Conservation (phyloP, 306 rosid genomes). For the Rubus idaeus region DNA sequence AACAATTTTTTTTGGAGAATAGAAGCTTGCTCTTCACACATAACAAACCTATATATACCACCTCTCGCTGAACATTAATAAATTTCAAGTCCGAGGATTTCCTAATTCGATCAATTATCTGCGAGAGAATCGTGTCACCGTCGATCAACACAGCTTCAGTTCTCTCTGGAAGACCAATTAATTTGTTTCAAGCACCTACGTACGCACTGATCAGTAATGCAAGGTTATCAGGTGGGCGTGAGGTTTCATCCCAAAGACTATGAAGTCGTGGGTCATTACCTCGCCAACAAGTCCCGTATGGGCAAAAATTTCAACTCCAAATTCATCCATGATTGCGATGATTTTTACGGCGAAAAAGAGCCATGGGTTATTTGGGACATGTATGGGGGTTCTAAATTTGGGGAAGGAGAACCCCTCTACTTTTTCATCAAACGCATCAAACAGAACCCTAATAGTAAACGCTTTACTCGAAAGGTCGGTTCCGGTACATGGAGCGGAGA, state of each 20-base stretch:
- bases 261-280: neutral
- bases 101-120: neutral
- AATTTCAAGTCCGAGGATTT: neutral
- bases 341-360: neutral
- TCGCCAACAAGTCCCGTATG: neutral
- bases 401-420: neutral
- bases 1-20: neutral
- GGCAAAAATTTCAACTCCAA: neutral
- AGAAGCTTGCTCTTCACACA: neutral
- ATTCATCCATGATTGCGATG: neutral
- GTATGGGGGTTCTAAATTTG: neutral
- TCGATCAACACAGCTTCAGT: neutral
- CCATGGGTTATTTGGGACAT: constrained; percentile 2
- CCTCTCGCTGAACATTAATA: neutral
- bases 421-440: constrained; percentile 2
- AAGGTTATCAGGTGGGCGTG: neutral
- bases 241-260: neutral
- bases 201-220: too few species aligned
- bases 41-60: neutral
- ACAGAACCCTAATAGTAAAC: neutral
- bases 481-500: neutral
- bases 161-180: too few species aligned
- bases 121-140: neutral
- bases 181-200: too few species aligned
- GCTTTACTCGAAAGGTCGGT: neutral